Conservation (phyloP, 116 monocot genomes). For the Trichopus zeylanicus region DNA sequence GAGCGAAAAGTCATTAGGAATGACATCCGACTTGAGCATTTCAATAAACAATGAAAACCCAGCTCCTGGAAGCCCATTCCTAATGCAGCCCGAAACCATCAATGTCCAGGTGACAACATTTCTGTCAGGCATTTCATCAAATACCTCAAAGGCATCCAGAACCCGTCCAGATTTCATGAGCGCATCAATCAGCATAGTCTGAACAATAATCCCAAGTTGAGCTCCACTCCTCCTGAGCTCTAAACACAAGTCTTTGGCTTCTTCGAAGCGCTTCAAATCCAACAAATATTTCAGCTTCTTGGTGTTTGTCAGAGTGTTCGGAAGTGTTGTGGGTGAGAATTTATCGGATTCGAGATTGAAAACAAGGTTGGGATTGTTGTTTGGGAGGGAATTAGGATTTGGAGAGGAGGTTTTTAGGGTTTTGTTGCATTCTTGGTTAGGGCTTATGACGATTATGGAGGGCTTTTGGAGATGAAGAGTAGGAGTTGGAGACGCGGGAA, state of each 20-base stretch:
- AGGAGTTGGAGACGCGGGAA: too few species aligned
- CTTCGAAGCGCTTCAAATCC: slow-evolving; percentile 15
- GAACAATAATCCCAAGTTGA: slow-evolving; percentile 35
- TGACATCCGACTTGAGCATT: slow-evolving; percentile 40
- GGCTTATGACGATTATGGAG: too few species aligned
- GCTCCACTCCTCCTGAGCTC: slow-evolving; percentile 8
- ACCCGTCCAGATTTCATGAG: slow-evolving; percentile 40
- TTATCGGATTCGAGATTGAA: too few species aligned
- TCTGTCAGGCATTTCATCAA: slow-evolving; percentile 50
- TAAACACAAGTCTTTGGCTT: slow-evolving; percentile 24
- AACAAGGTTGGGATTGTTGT: too few species aligned
- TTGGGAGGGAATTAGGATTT: too few species aligned
- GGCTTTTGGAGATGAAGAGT: too few species aligned
- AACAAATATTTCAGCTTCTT: slow-evolving; percentile 26
- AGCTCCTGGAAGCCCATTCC: too few species aligned
- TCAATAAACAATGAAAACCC: slow-evolving; percentile 43
- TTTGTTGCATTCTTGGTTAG: too few species aligned
- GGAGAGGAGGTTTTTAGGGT: too few species aligned
- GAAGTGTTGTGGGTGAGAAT: too few species aligned
- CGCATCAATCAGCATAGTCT: slow-evolving; percentile 43
- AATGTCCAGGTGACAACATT: slow-evolving; percentile 73
- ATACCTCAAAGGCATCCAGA: slow-evolving; percentile 37
- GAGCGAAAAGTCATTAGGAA: slow-evolving; percentile 50
- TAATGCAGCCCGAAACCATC: slow-evolving; percentile 50
- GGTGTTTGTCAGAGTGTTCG: background rate